A percentile compares a stretch with the other conserved stretches of the same genome.
Conservation (phyloP, 2,329 filamentous ascomycete genomes). For the Stachybotrys elegans region DNA sequence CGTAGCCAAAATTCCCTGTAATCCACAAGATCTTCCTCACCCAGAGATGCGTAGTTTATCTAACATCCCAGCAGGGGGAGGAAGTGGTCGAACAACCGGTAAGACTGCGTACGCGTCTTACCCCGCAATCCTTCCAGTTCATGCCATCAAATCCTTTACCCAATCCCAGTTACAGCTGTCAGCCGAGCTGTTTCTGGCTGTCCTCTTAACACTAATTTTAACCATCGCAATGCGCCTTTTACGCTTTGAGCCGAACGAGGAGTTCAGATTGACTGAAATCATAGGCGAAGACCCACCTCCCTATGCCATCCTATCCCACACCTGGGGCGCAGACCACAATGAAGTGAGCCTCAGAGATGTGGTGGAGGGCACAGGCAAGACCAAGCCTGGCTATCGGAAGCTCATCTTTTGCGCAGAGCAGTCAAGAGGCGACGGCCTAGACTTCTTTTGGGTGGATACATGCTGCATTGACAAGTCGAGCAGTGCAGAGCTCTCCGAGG, state of each 20-base stretch:
- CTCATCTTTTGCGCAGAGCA: constrained; percentile 8
- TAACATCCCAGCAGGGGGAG: too few relatives aligned
- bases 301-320: neutral
- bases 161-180: too few relatives aligned
- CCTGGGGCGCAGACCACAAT: constrained; percentile 3
- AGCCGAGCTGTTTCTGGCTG: too few relatives aligned
- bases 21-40: too few relatives aligned
- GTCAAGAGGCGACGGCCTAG: constrained; percentile 2
- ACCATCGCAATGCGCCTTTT: neutral
- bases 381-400: constrained; percentile 8
- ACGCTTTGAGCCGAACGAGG: neutral
- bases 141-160: too few relatives aligned
- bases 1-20: too few relatives aligned
- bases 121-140: too few relatives aligned
- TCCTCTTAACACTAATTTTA: too few relatives aligned
- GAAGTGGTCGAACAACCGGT: too few relatives aligned
- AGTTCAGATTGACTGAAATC: neutral
- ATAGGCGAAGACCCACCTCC: neutral
- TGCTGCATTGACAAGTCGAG: constrained; percentile 17
- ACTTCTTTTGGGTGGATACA: constrained; percentile 13
- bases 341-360: constrained; percentile 9
- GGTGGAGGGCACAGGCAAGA: neutral
- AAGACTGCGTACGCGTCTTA: too few relatives aligned
- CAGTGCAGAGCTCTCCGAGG: constrained; percentile 11
- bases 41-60: too few relatives aligned